phyloP scores from a whole-genome alignment of 1,284 basidiomycete species.

The Amylostereum chailletii region DNA sequence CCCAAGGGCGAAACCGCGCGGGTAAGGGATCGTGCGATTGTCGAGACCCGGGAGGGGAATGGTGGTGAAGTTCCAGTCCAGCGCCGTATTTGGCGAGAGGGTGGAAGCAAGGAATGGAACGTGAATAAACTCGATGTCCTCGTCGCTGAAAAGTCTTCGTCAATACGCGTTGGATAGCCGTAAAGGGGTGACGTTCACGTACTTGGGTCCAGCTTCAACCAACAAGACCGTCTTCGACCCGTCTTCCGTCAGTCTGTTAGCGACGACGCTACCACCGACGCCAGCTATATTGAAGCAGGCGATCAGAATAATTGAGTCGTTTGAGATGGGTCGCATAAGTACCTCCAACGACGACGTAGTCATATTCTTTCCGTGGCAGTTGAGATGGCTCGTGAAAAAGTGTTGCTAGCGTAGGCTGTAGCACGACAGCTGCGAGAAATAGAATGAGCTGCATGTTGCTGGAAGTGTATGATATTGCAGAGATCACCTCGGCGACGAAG shows the following conservation, averaged over 20 bases:
- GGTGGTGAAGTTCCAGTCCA: conserved; percentile 9
- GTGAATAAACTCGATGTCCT: neutral
- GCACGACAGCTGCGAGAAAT: no score
- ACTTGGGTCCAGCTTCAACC: conserved; percentile 27
- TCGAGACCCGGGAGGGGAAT: conserved; percentile 2
- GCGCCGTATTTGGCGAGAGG: conserved; percentile 4
- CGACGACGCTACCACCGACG: conserved; percentile 21
- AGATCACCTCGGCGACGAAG: no score
- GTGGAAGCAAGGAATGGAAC: neutral
- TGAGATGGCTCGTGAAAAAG: neutral
- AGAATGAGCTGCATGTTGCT: no score
- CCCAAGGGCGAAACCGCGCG: conserved; percentile 5
- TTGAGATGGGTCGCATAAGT: neutral
- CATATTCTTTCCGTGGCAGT: conserved; percentile 7
- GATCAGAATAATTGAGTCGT: neutral
- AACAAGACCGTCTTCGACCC: conserved; percentile 24
- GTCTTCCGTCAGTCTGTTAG: conserved; percentile 32
- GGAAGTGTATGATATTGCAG: no score
- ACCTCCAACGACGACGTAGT: conserved; percentile 18
- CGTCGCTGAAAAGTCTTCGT: neutral
- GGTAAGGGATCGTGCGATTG: conserved; percentile 5
- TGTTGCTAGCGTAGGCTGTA: neutral
- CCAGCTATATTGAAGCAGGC: conserved; percentile 9
- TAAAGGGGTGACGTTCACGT: conserved; percentile 1
- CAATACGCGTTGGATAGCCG: neutral